phyloP scores from a whole-genome alignment of 2,329 filamentous ascomycete genomes.

The Blastomyces gilchristii region DNA sequence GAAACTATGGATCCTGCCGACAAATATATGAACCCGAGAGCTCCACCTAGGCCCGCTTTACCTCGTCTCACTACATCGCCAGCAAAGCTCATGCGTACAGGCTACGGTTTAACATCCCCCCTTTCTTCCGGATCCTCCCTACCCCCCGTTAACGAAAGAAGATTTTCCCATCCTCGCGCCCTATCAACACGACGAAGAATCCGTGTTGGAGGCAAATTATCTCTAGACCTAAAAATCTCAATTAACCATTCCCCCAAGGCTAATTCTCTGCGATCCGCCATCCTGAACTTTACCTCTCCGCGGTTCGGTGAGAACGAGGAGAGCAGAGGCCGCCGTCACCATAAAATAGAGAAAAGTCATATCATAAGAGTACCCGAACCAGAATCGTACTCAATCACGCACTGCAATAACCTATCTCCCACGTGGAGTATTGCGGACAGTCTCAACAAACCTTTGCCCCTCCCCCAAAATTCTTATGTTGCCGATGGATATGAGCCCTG shows the following conservation, averaged over 20 bases:
- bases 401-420: neutral
- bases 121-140: slow-evolving; percentile 20
- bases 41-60: slow-evolving; percentile 42
- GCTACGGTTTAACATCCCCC: slow-evolving; percentile 16
- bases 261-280: slow-evolving; percentile 29
- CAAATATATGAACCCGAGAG: slow-evolving; percentile 61
- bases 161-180: slow-evolving; percentile 29
- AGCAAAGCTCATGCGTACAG: slow-evolving; percentile 8
- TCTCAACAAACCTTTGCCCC: neutral
- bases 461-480: neutral
- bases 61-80: slow-evolving; percentile 39
- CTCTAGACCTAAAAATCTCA: slow-evolving; percentile 20
- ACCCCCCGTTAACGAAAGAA: slow-evolving; percentile 21
- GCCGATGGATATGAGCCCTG: neutral
- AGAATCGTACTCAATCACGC: neutral
- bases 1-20: slow-evolving; percentile 70
- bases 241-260: slow-evolving; percentile 31
- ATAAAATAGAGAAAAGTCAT: neutral
- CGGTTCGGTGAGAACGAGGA: slow-evolving; percentile 17
- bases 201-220: slow-evolving; percentile 19
- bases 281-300: slow-evolving; percentile 26
- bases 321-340: neutral
- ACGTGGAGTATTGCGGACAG: neutral
- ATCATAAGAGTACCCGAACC: neutral
- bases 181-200: slow-evolving; percentile 18